phyloP scores from a whole-genome alignment of 768 basidiomycete species.

The Russula lepida region DNA sequence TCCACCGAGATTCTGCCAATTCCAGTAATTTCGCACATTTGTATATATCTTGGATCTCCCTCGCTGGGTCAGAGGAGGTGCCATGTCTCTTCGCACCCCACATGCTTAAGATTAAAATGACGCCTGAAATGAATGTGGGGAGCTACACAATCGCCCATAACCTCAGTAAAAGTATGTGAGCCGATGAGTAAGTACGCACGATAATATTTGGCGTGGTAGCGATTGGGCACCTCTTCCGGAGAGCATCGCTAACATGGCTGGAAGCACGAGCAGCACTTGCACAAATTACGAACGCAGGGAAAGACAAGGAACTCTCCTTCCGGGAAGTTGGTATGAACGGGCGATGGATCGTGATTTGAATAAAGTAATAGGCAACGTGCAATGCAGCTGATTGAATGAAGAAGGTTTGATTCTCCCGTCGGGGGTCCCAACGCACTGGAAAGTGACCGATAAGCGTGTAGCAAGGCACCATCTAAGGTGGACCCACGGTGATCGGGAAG shows the following conservation, averaged over 20 bases:
- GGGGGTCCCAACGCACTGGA: slow-evolving; percentile 38
- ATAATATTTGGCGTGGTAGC: slow-evolving; percentile 17
- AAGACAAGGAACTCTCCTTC: slow-evolving; percentile 27
- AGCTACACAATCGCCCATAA: slow-evolving; percentile 20
- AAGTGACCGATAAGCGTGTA: neutral
- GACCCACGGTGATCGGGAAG: slow-evolving; percentile 31
- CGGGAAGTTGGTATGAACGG: slow-evolving; percentile 38
- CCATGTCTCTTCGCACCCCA: slow-evolving; percentile 45
- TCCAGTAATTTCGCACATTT: slow-evolving; percentile 35
- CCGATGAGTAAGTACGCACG: neutral
- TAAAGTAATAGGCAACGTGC: slow-evolving; percentile 34
- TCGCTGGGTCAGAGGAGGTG: slow-evolving; percentile 31
- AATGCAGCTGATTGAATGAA: slow-evolving; percentile 36
- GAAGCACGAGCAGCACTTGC: slow-evolving; percentile 43
- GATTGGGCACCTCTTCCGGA: slow-evolving; percentile 22
- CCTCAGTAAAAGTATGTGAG: slow-evolving; percentile 6
- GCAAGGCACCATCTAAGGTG: neutral
- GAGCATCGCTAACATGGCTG: slow-evolving; percentile 35
- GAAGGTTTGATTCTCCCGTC: slow-evolving; percentile 28
- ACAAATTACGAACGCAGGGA: slow-evolving; percentile 46
- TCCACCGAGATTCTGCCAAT: slow-evolving; percentile 17
- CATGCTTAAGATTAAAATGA: slow-evolving; percentile 48
- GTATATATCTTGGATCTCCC: slow-evolving; percentile 45
- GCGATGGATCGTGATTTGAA: slow-evolving; percentile 42
- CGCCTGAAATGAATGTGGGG: slow-evolving; percentile 38